These are phyloP conservation scores for Rhododendron henanense DNA, from an alignment of 148 eudicot species.

Conservation along the genomic window DNA sequence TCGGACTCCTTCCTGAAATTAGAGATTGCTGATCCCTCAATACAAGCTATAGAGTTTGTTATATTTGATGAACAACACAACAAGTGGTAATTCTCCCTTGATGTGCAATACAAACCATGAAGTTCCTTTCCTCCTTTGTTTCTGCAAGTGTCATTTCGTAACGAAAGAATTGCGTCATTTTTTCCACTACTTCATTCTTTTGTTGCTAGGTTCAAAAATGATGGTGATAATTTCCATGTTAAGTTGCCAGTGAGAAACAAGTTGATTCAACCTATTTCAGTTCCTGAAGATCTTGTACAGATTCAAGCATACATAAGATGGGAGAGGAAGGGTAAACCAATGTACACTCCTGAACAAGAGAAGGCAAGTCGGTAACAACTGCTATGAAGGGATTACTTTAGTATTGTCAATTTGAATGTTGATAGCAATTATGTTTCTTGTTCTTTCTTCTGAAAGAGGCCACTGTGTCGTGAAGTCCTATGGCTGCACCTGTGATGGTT, in stretches of 20 bases:
- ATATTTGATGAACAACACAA: constrained; percentile 73
- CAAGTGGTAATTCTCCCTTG: constrained; percentile 52
- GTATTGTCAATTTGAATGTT: not conserved
- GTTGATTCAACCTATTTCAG: constrained; percentile 38
- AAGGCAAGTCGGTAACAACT: constrained; percentile 38
- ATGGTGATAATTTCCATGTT: constrained; percentile 75
- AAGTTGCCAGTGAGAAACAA: constrained; percentile 46
- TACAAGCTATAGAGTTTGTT: constrained; percentile 90
- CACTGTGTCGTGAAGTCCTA: not conserved
- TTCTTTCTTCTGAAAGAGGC: not conserved
- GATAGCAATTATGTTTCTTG: not conserved
- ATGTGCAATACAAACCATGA: not conserved
- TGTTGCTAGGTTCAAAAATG: constrained; percentile 67
- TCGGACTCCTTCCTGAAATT: constrained; percentile 48
- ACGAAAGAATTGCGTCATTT: not conserved
- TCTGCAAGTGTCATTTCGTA: not conserved
- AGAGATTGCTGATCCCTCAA: constrained; percentile 79
- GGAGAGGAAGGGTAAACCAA: constrained; percentile 97
- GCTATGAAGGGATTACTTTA: not conserved
- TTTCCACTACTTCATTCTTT: not conserved
- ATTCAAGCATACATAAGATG: constrained; percentile 86
- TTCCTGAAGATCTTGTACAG: constrained; percentile 99
- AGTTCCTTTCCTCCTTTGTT: not conserved
- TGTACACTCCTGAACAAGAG: constrained; percentile 77
- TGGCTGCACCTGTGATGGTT: not conserved